Percentiles rank a stretch among this genome's conserved stretches.
Conservation (phyloP, 345 rosid genomes). For the Lepidium didymum region DNA sequence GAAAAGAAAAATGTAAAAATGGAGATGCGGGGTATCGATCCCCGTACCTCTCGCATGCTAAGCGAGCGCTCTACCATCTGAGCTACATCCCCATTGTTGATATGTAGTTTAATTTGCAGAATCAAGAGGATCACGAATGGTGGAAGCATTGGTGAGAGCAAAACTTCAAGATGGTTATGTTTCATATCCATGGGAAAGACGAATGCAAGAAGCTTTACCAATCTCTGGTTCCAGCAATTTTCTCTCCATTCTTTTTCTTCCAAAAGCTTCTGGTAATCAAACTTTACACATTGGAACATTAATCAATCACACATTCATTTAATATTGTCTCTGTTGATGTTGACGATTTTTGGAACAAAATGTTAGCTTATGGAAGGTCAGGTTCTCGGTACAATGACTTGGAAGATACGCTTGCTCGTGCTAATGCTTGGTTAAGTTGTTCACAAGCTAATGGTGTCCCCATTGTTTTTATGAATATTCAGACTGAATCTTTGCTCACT, state of each 20-base stretch:
- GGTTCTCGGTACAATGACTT: conserved; percentile 81
- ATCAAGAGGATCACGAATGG: conserved; percentile 73
- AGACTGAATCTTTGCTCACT: conserved; percentile 87
- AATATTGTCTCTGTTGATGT: not conserved
- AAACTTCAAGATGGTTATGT: conserved; percentile 94
- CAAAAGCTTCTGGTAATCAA: conserved; percentile 64
- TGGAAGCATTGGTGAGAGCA: conserved; percentile 56
- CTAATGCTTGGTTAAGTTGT: conserved; percentile 78
- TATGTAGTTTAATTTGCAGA: conserved; percentile 32
- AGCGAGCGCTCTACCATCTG: conserved; percentile 94
- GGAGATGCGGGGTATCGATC: conserved; percentile 89
- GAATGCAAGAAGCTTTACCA: conserved; percentile 57
- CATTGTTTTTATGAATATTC: conserved; percentile 76
- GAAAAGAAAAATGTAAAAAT: not conserved
- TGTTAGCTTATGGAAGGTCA: conserved; percentile 46
- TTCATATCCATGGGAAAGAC: conserved; percentile 71
- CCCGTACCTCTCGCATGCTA: conserved; percentile 90
- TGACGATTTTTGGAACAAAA: not conserved
- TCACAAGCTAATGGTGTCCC: conserved; percentile 85
- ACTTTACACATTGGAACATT: not conserved
- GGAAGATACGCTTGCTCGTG: conserved; percentile 97
- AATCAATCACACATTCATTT: not conserved
- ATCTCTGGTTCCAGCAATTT: conserved; percentile 78
- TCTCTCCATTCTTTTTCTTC: conserved; percentile 83
- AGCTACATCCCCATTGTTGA: conserved; percentile 59